Base-by-base conservation (phyloP, 2,329 filamentous ascomycete genomes). In the Curvularia spicifera region DNA sequence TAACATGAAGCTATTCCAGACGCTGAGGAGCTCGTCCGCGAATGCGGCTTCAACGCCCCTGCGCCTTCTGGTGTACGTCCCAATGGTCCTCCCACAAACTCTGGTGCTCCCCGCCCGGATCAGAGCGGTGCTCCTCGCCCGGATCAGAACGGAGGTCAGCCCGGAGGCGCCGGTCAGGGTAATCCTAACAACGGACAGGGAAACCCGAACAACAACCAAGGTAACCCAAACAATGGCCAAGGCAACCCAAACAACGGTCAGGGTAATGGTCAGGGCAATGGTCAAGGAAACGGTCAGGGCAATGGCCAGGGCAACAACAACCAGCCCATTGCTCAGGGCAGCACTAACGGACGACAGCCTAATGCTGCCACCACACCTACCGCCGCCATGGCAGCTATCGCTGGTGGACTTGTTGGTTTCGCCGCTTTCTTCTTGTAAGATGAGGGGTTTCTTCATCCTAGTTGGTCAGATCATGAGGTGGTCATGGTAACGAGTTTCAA, bases 391-490 rank as follows among this genome's bases (percentile, higher is more conserved):
- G 53, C 53, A 12, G 40, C 48, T 7, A 48, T 40, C 13, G 48
- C 33, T 13, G 26, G 47, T 33, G 53, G 47, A 20, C 6, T 56
- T n/a, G 39, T 52, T 24, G 48, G 47, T 26, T 35, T 51, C 39
- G 26, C 48, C 8, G 53, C 29, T 28, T 18, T 56, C 22, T 18
- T 20, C 13, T 52, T 56, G 48, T 56, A 52, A 52, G 26, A 51
- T 15, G 8, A 1, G 43, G 4, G 26, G 26, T 5, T 5, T 12
- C 7, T 31, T 31, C 8, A 18, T 31, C 28, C 28, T 31, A 2
- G 28, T 4, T 9, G 28, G 5, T 31, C 28, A 12, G 31, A 4
- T 28, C 42, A 44, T 44, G 42, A 9, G 42, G 42, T 44, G 20
- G 40, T 24, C 13, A 28, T 6, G 42, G 13, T 28, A 28, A 44